These are phyloP conservation scores for Multifurca ochricompacta DNA, from an alignment of 768 basidiomycete species.

Conservation along the genomic window DNA sequence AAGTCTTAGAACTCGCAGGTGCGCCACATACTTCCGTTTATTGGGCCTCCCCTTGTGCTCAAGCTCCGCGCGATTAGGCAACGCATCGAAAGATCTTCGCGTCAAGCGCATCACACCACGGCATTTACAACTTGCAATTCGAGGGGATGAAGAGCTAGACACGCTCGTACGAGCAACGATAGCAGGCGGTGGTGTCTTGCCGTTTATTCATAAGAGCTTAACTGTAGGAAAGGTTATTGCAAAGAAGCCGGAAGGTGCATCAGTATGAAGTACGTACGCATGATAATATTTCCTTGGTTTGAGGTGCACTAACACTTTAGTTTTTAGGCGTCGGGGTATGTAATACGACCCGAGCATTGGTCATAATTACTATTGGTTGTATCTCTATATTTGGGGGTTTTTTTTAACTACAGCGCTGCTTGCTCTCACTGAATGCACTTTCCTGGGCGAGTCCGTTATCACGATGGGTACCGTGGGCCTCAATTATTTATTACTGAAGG, in stretches of 20 bases:
- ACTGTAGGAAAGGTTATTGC: slow-evolving; percentile 42
- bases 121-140: slow-evolving; percentile 92
- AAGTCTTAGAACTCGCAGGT: slow-evolving; percentile 95
- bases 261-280: neutral
- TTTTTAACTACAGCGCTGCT: neutral
- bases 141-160: slow-evolving; percentile 97
- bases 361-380: neutral
- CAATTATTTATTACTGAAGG: no score
- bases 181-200: slow-evolving; percentile 80
- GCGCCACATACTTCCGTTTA: slow-evolving; percentile 23
- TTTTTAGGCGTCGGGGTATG: neutral
- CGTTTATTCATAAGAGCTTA: slow-evolving; percentile 83
- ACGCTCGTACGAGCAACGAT: slow-evolving; percentile 90
- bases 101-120: slow-evolving; percentile 97
- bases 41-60: neutral
- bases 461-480: no score
- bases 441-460: no score
- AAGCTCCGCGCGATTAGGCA: slow-evolving; percentile 45
- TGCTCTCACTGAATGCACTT: no score
- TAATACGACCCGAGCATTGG: neutral
- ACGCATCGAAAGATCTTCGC: slow-evolving; percentile 94
- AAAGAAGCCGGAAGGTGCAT: slow-evolving; percentile 22
- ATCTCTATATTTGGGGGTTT: neutral
- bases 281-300: neutral
- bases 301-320: neutral